Conservation (phyloP, 192 early-diverging fungal genomes). For the Umbelopsis sp. region DNA sequence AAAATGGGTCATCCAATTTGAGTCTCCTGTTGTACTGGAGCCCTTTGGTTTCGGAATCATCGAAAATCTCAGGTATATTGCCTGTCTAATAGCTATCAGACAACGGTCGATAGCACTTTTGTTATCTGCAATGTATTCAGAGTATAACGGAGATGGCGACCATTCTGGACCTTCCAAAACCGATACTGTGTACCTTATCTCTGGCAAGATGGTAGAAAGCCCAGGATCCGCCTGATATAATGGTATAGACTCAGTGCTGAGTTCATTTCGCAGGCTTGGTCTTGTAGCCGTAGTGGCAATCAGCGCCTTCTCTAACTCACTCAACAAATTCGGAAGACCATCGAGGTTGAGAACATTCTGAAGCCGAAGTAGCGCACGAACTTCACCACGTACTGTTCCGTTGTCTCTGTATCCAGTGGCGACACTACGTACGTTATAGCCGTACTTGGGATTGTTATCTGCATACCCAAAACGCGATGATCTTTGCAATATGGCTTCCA, state of each 20-base stretch:
- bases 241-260: not conserved
- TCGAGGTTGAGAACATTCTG: not conserved
- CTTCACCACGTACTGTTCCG: not conserved
- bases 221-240: not conserved
- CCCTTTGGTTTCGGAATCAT: not conserved
- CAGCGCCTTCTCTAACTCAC: not conserved
- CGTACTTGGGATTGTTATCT: not conserved
- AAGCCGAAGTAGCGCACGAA: not conserved
- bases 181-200: not conserved
- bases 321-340: not conserved
- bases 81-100: not conserved
- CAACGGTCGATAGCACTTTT: not conserved
- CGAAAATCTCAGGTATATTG: not conserved
- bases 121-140: not conserved
- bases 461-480: not conserved
- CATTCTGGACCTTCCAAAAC: conserved; percentile 1
- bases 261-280: not conserved
- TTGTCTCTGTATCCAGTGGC: conserved; percentile 3
- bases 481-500: not conserved
- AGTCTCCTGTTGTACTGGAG: not conserved
- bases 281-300: not conserved
- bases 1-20: not conserved
- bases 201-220: not conserved
- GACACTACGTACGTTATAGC: not conserved
- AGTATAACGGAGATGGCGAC: conserved; percentile 1